These are phyloP conservation scores for Trichoderma endophyticum DNA, from an alignment of 2,329 filamentous ascomycete genomes.

Conservation along the genomic window DNA sequence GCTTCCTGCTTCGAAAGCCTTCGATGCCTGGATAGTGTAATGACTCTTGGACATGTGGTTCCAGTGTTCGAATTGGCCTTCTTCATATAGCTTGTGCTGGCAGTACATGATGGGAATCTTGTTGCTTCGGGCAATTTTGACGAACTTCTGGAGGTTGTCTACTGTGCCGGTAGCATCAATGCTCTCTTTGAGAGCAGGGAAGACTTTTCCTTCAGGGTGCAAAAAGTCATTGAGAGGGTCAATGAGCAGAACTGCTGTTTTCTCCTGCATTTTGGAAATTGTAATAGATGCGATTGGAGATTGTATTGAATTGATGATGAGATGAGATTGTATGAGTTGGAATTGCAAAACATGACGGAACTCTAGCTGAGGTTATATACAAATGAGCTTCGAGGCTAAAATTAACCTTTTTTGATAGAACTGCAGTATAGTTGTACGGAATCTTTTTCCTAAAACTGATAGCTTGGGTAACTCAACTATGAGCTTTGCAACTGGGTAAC, in stretches of 20 bases:
- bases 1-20: constrained; percentile 16
- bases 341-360: neutral
- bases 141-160: constrained; percentile 15
- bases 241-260: constrained; percentile 21
- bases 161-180: constrained; percentile 15
- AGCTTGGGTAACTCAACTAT: neutral
- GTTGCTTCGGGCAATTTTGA: constrained; percentile 6
- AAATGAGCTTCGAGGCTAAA: neutral
- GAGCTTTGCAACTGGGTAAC: neutral
- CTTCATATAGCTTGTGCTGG: constrained; percentile 19
- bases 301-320: neutral
- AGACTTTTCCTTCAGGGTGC: constrained; percentile 21
- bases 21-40: neutral
- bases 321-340: neutral
- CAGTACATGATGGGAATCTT: constrained; percentile 22
- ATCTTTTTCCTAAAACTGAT: neutral
- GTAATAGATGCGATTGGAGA: neutral
- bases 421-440: neutral
- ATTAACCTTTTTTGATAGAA: neutral
- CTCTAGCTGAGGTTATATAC: neutral
- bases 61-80: constrained; percentile 17
- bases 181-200: constrained; percentile 1
- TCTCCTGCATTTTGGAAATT: neutral
- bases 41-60: constrained; percentile 17
- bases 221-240: constrained; percentile 24